Conservation (phyloP, 306 rosid species). For the Lotus japonicus region DNA sequence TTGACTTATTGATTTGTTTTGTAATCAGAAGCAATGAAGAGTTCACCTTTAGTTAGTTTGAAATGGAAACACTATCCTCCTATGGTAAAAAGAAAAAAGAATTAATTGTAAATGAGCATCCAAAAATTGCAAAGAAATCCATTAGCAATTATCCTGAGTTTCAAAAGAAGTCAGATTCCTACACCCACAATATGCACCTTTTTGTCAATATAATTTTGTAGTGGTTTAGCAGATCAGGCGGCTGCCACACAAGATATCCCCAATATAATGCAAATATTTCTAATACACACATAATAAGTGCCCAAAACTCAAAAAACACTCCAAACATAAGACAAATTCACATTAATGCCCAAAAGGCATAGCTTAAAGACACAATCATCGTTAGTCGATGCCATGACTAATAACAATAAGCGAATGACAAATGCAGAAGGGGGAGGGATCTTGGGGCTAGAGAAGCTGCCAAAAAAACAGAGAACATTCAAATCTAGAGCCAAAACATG, state of each 20-base stretch:
- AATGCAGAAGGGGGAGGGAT: neutral
- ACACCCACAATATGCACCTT: too few relatives aligned
- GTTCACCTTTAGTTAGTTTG: neutral
- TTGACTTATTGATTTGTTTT: neutral
- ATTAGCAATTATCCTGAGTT: neutral
- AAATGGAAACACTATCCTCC: neutral
- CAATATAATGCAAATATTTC: neutral
- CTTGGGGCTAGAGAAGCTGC: neutral
- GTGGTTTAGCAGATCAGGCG: too few relatives aligned
- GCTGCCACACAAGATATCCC: neutral
- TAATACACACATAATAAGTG: neutral
- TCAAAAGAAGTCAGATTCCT: too few relatives aligned
- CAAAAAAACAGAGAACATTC: conserved; percentile 1
- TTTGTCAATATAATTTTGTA: too few relatives aligned
- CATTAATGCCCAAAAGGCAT: neutral
- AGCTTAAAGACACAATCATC: neutral
- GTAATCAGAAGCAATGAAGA: neutral
- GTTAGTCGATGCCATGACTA: neutral
- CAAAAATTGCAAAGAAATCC: neutral
- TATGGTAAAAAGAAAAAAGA: neutral
- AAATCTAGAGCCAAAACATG: neutral
- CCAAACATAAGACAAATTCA: neutral
- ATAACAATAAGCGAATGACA: neutral
- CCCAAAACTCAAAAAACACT: neutral
- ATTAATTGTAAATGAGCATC: neutral